Conservation (phyloP, 768 basidiomycete genomes). For the Strobilomyces echinocephalus region DNA sequence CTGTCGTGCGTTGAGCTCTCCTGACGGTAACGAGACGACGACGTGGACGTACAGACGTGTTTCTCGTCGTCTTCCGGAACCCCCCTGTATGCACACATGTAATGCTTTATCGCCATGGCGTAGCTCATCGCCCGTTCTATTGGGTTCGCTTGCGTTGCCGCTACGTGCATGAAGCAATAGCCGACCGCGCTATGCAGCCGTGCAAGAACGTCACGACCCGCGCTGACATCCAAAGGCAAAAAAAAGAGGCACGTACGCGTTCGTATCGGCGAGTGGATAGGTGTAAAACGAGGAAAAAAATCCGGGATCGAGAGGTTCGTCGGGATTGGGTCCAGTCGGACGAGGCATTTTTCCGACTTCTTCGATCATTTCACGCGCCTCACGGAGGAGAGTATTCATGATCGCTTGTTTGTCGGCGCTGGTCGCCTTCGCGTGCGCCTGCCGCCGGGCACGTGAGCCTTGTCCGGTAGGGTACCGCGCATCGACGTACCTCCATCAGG, state of each 20-base stretch:
- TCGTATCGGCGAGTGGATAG: background rate
- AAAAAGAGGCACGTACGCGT: background rate
- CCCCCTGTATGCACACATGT: background rate
- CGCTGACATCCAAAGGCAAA: too few relatives aligned
- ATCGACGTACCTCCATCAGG: background rate
- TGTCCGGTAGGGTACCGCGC: background rate
- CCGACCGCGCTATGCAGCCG: background rate
- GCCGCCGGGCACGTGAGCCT: background rate
- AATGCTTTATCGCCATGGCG: background rate
- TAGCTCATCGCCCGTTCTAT: background rate
- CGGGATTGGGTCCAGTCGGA: background rate
- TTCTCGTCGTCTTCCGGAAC: conserved; percentile 6
- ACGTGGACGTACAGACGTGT: background rate
- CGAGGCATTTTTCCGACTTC: background rate
- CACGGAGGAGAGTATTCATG: background rate
- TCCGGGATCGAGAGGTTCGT: background rate
- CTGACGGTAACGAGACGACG: background rate
- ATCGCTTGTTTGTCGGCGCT: background rate
- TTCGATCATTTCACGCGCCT: background rate
- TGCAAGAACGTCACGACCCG: too few relatives aligned
- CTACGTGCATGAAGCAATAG: background rate
- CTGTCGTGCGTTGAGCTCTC: background rate
- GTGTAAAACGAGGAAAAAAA: conserved; percentile 2
- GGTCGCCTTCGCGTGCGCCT: background rate
- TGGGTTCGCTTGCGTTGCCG: background rate